A percentile compares a stretch with the other conserved stretches of the same genome.
Evolutionary conservation across 202 grass and related monocot genomes (phyloP).

Genomic region (Carex sylvatica): DNA sequence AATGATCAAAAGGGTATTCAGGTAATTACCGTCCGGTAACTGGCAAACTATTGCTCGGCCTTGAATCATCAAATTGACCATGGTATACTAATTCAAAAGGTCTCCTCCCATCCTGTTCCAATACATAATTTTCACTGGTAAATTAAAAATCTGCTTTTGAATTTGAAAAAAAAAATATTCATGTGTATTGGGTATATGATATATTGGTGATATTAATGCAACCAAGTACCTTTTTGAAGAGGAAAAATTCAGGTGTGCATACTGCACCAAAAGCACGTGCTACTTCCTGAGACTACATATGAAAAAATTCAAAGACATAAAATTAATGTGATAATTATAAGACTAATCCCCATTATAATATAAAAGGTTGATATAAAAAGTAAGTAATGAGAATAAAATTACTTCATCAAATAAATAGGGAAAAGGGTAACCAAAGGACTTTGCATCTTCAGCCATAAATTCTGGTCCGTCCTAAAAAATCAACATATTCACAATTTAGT

Average conservation of each 20-base stretch:
- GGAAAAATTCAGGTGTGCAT: slow-evolving; percentile 89
- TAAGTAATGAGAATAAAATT: neutral
- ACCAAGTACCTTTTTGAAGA: slow-evolving; percentile 77
- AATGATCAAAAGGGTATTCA: neutral
- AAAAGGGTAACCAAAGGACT: slow-evolving; percentile 74
- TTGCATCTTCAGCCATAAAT: slow-evolving; percentile 66
- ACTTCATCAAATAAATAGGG: slow-evolving; percentile 93
- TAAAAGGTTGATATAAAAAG: neutral
- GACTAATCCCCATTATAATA: neutral
- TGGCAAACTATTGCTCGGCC: slow-evolving; percentile 72
- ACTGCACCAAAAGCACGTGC: slow-evolving; percentile 77
- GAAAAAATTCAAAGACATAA: no score
- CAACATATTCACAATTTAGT: slow-evolving; percentile 15
- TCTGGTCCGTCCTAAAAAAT: slow-evolving; percentile 72
- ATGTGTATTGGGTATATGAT: neutral
- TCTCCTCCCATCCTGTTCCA: slow-evolving; percentile 70
- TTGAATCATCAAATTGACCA: slow-evolving; percentile 92
- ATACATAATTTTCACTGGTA: neutral
- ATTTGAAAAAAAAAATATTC: neutral
- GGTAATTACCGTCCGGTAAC: slow-evolving; percentile 65
- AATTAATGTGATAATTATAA: no score
- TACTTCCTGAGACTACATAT: slow-evolving; percentile 70
- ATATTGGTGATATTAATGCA: neutral
- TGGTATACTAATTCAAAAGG: slow-evolving; percentile 93
- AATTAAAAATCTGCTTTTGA: slow-evolving; percentile 18